Percentiles rank a stretch among this genome's conserved stretches.
These are phyloP conservation scores for Colletotrichum limetticola DNA, from an alignment of 2,329 filamentous ascomycete genomes.

Conservation along the genomic window DNA sequence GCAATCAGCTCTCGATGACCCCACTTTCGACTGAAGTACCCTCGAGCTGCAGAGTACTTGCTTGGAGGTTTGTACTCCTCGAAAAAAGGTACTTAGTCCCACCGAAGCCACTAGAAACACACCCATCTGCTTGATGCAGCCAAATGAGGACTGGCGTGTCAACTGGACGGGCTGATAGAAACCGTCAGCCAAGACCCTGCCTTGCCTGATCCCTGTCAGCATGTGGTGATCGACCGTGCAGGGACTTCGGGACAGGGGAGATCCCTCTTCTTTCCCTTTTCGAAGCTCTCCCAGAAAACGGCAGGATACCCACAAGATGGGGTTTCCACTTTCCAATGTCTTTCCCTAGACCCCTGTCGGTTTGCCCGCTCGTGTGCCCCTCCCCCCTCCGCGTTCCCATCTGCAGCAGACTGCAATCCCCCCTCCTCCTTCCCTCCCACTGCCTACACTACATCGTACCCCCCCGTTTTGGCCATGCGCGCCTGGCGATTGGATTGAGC, in stretches of 20 bases:
- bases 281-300: conserved; percentile 18
- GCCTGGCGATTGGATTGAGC: conserved; percentile 17
- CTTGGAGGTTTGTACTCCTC: too few relatives aligned
- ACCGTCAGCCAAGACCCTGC: conserved; percentile 26
- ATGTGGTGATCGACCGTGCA: conserved; percentile 35
- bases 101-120: too few relatives aligned
- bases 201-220: conserved; percentile 21
- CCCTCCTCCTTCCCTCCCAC: neutral
- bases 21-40: neutral
- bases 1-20: neutral
- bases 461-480: conserved; percentile 12
- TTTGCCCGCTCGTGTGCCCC: conserved; percentile 23
- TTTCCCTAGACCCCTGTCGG: conserved; percentile 5
- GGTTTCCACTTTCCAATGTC: neutral
- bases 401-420: too few relatives aligned
- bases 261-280: neutral
- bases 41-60: too few relatives aligned
- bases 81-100: too few relatives aligned
- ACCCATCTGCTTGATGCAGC: neutral
- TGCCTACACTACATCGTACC: too few relatives aligned
- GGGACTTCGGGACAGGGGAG: conserved; percentile 9
- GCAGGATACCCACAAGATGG: neutral
- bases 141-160: too few relatives aligned
- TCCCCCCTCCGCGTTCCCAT: neutral
- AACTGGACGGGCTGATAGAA: neutral